Base-by-base conservation (phyloP, 2,329 filamentous ascomycete species). In the Claviceps sp. region DNA sequence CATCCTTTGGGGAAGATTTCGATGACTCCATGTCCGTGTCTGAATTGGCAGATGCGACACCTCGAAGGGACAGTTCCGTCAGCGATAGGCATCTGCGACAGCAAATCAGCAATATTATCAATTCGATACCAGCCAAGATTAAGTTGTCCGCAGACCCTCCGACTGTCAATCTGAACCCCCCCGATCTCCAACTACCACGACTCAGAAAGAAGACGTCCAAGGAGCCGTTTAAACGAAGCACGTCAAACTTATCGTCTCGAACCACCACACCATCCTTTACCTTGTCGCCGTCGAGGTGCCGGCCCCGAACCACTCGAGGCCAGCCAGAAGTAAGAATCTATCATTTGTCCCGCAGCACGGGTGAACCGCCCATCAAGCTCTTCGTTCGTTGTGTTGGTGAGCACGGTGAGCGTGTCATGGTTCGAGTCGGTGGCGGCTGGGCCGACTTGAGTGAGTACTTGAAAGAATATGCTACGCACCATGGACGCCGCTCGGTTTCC, bases 351-450 rank as follows among this genome's bases (percentile, higher is more conserved):
- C 82, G 89, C 47, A 83, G 85, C 18, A 88, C 85, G 38, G 87
- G 87, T 52, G 84, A 93, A 57, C 81, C 88, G 13, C 93, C 93
- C 0, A 90, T 96, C 63, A 97, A 96, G 68, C 79, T 98, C 5
- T 95, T 94, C 62, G 90, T 98, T 50, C 85, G 93, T 16, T 83
- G 89, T 1, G 90, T 98, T 2, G 93, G 93, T 48, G 89, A 95
- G 65, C 77, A 82, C 52, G 88, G 87, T 16, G 89, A 97, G 67
- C 82, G 93, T 50, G 89, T 97, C 55, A 97, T 98, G 93, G 93
- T 98, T 7, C 86, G 93, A 38, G 91, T 98, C 13, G 93, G 93
- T 13, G 93, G 93, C 54, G 93, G 93, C n/a, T 98, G 93, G 93
- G 89, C 90, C 14, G 93, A 98, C 66, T 73, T 98, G 20, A 91